phyloP scores from a whole-genome alignment of 768 basidiomycete genomes.

The Suillus ampliporus region DNA sequence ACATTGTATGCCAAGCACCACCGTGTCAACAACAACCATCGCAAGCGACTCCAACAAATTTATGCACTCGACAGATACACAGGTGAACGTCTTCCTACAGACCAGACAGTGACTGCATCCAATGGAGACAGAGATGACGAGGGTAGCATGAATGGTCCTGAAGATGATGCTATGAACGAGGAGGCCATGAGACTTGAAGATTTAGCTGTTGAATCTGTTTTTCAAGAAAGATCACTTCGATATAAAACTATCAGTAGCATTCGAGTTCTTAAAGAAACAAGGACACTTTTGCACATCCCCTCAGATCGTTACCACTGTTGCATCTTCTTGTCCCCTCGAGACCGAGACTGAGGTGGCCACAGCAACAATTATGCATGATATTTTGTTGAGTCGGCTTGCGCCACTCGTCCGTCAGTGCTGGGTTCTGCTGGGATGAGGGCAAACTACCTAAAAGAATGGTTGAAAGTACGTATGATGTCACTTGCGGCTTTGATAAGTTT shows the following conservation, averaged over 20 bases:
- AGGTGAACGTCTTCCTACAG: not conserved
- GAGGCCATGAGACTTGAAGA: constrained; percentile 1
- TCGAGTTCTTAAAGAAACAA: not conserved
- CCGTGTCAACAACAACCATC: not conserved
- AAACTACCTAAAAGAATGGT: not conserved
- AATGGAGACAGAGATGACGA: not conserved
- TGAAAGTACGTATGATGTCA: not conserved
- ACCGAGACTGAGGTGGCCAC: not conserved
- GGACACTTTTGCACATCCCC: not conserved
- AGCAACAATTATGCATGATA: not conserved
- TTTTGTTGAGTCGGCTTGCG: not conserved
- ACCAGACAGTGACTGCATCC: not conserved
- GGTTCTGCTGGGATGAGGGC: not conserved
- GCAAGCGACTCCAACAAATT: not conserved
- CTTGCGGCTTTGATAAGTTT: not conserved
- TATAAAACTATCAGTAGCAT: not conserved
- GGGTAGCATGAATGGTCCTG: not conserved
- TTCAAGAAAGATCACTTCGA: constrained; percentile 2
- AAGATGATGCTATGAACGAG: constrained; percentile 1
- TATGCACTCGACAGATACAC: not conserved
- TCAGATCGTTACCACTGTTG: not conserved
- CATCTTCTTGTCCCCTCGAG: not conserved
- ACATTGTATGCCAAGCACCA: no score
- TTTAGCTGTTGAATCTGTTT: not conserved
- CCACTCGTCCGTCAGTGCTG: not conserved